These are phyloP conservation scores for Scheffersomyces stambukii DNA, from an alignment of 1,139 yeast species.

Conservation along the genomic window DNA sequence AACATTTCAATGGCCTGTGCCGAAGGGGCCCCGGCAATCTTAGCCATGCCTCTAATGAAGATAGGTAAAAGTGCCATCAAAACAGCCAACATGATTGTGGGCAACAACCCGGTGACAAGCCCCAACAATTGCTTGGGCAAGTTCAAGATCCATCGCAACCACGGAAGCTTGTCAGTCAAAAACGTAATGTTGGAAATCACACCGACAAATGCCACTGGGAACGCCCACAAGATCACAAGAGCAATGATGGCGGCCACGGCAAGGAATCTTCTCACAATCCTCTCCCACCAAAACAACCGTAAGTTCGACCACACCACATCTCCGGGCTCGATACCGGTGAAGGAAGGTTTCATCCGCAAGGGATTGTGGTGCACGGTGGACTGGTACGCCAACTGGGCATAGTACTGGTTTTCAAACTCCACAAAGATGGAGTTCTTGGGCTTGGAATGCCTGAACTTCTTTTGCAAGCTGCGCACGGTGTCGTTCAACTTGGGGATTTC, in stretches of 20 bases:
- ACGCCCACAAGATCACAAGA: conserved; percentile 72
- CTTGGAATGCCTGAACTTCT: conserved; percentile 34
- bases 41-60: conserved; percentile 69
- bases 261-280: conserved; percentile 53
- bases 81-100: conserved; percentile 61
- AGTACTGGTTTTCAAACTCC: conserved; percentile 66
- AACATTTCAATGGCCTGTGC: conserved; percentile 61
- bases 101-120: conserved; percentile 70
- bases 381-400: conserved; percentile 69
- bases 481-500: conserved; percentile 51
- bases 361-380: conserved; percentile 53
- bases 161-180: conserved; percentile 55
- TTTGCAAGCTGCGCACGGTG: conserved; percentile 52
- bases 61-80: conserved; percentile 79
- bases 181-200: conserved; percentile 69
- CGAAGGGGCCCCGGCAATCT: conserved; percentile 62
- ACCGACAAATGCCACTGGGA: conserved; percentile 85
- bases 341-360: conserved; percentile 43
- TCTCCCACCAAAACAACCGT: conserved; percentile 83
- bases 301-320: conserved; percentile 67
- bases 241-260: conserved; percentile 58
- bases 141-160: conserved; percentile 59
- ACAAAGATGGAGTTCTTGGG: conserved; percentile 61
- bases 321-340: conserved; percentile 56
- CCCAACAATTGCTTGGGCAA: conserved; percentile 59